Evolutionary conservation across 2,329 filamentous ascomycete genomes (phyloP).

Genomic region (Trichoderma oligosporum): DNA sequence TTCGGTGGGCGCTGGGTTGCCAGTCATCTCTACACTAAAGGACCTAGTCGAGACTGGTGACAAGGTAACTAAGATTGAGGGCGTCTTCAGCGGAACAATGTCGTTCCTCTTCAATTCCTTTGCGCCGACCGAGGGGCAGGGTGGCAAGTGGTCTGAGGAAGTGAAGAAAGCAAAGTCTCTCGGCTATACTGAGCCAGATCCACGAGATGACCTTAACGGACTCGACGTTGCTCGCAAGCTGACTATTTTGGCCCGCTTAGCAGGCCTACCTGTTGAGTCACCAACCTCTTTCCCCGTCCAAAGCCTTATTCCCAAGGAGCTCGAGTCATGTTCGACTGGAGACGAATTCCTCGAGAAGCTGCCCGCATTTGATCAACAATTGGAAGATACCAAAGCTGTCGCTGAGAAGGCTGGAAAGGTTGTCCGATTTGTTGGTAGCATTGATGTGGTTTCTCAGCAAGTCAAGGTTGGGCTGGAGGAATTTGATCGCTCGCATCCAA

Average conservation of each 20-base stretch:
- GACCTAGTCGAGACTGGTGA: slow-evolving; percentile 95
- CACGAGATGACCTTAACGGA: slow-evolving; percentile 81
- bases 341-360: slow-evolving; percentile 83
- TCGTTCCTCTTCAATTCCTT: slow-evolving; percentile 98
- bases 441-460: slow-evolving; percentile 74
- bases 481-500: slow-evolving; percentile 82
- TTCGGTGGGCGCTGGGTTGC: slow-evolving; percentile 87
- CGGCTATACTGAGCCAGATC: slow-evolving; percentile 88
- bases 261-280: slow-evolving; percentile 74
- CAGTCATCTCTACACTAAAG: slow-evolving; percentile 87
- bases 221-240: slow-evolving; percentile 92
- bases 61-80: slow-evolving; percentile 86
- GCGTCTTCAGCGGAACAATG: slow-evolving; percentile 96
- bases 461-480: slow-evolving; percentile 92
- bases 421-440: slow-evolving; percentile 87
- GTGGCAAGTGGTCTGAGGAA: slow-evolving; percentile 84
- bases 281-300: slow-evolving; percentile 91
- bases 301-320: slow-evolving; percentile 82
- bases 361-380: slow-evolving; percentile 78
- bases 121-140: slow-evolving; percentile 69
- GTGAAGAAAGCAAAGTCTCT: slow-evolving; percentile 89
- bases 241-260: slow-evolving; percentile 85
- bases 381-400: slow-evolving; percentile 83
- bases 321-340: slow-evolving; percentile 71
- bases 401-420: slow-evolving; percentile 87